Conservation (phyloP, 2,329 filamentous ascomycete species). For the Microascus cirrosus region DNA sequence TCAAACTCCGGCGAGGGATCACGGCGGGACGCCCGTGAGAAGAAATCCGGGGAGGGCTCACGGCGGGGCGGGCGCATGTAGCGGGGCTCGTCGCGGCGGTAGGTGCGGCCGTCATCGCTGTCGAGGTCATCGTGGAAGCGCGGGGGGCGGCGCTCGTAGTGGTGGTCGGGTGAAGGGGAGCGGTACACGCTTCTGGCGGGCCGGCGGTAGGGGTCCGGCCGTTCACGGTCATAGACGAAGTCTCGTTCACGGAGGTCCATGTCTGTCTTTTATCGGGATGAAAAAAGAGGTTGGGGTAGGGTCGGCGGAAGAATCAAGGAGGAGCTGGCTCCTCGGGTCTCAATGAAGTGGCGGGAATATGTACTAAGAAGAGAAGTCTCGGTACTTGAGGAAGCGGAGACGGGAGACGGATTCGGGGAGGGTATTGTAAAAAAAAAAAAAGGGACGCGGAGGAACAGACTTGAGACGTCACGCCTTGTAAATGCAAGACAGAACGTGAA, state of each 20-base stretch:
- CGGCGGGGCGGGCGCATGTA: conserved; percentile 16
- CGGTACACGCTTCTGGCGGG: conserved; percentile 46
- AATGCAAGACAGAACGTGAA: not conserved
- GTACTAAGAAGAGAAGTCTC: not conserved
- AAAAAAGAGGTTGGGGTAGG: not conserved
- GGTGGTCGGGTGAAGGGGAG: conserved; percentile 15
- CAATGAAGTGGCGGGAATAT: not conserved
- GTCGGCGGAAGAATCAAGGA: not conserved
- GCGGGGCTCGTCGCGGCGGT: conserved; percentile 43
- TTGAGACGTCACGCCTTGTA: not conserved
- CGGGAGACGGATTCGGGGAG: not conserved
- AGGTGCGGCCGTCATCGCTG: conserved; percentile 39
- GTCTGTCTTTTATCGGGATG: not conserved
- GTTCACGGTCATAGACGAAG: conserved; percentile 21
- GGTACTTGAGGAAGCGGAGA: not conserved
- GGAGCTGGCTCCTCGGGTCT: not conserved
- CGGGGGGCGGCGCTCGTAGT: conserved; percentile 17
- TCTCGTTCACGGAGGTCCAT: conserved; percentile 3
- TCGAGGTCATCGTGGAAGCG: conserved; percentile 39
- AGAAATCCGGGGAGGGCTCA: conserved; percentile 6
- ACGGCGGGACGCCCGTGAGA: not conserved
- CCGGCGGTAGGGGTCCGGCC: conserved; percentile 21
- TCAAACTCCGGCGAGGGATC: conserved; percentile 27
- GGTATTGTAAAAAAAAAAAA: not conserved
- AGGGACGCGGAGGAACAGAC: not conserved